phyloP scores from a whole-genome alignment of 2,329 filamentous ascomycete genomes.

The Alternaria tenuissima region DNA sequence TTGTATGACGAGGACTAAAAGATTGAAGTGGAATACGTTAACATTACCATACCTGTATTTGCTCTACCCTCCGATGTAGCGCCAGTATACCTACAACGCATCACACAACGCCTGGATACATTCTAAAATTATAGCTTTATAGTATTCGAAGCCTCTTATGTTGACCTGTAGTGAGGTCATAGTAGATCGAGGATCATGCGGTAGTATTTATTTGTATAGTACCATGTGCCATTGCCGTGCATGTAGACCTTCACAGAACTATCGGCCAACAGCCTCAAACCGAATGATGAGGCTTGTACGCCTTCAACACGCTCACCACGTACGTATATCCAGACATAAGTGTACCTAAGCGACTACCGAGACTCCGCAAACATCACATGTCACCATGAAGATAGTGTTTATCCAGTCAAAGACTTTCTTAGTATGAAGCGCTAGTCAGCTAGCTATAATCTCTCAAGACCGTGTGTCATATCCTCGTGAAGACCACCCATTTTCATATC shows the following conservation, averaged over 20 bases:
- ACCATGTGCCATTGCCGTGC: background rate
- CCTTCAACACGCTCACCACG: background rate
- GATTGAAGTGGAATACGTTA: background rate
- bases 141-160: background rate
- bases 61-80: background rate
- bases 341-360: background rate
- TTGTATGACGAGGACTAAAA: background rate
- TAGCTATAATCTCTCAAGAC: constrained; percentile 13
- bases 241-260: background rate
- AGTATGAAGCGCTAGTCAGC: constrained; percentile 17
- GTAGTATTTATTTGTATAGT: background rate
- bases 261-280: background rate
- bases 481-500: constrained; percentile 1
- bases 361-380: background rate
- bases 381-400: background rate
- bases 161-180: background rate
- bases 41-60: background rate
- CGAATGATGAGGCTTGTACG: background rate
- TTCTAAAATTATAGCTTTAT: background rate
- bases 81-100: background rate
- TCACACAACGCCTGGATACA: background rate
- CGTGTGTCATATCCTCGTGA: background rate
- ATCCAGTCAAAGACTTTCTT: background rate
- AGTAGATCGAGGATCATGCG: background rate
- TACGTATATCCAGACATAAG: background rate